A percentile compares a stretch with the other conserved stretches of the same genome.
Conservation (phyloP, 2,329 filamentous ascomycete species). For the Mollisiaceae sp. region DNA sequence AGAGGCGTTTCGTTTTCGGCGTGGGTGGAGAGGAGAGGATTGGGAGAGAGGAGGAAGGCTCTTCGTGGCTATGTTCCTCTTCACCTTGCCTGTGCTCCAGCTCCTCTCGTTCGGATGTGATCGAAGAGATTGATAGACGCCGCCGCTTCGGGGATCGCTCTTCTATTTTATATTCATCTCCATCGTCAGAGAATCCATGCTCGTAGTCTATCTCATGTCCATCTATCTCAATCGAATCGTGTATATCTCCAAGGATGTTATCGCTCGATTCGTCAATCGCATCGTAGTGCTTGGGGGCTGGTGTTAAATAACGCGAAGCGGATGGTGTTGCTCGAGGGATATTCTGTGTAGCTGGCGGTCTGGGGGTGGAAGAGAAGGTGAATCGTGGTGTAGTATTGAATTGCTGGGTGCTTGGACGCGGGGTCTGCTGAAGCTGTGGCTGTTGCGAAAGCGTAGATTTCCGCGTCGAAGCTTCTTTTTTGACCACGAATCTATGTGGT, state of each 20-base stretch:
- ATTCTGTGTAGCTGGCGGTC: slow-evolving; percentile 33
- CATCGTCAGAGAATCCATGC: slow-evolving; percentile 29
- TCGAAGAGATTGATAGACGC: slow-evolving; percentile 35
- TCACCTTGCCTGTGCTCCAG: slow-evolving; percentile 21
- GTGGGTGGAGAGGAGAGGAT: slow-evolving; percentile 38
- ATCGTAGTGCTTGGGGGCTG: slow-evolving; percentile 31
- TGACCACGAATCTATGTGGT: slow-evolving; percentile 45
- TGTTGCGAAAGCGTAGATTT: slow-evolving; percentile 28
- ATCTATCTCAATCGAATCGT: slow-evolving; percentile 38
- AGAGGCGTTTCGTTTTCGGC: slow-evolving; percentile 14
- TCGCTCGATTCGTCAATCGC: slow-evolving; percentile 34
- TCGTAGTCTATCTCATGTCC: slow-evolving; percentile 27
- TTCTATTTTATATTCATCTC: slow-evolving; percentile 34
- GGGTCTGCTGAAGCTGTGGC: slow-evolving; percentile 32
- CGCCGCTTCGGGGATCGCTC: slow-evolving; percentile 37
- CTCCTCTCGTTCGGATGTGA: slow-evolving; percentile 7
- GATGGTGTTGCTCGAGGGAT: slow-evolving; percentile 35
- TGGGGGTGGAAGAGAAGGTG: slow-evolving; percentile 40
- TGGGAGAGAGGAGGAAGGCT: slow-evolving; percentile 31
- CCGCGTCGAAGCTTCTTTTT: slow-evolving; percentile 33
- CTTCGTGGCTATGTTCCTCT: slow-evolving; percentile 13
- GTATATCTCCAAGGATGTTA: slow-evolving; percentile 29
- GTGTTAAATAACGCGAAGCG: slow-evolving; percentile 37
- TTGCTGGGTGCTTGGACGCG: slow-evolving; percentile 36
- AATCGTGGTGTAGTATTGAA: slow-evolving; percentile 45